Evolutionary conservation across 2,329 filamentous ascomycete genomes (phyloP), one percentile per base, ranked within the genome.

Genomic region (Pseudogymnoascus sp.): DNA sequence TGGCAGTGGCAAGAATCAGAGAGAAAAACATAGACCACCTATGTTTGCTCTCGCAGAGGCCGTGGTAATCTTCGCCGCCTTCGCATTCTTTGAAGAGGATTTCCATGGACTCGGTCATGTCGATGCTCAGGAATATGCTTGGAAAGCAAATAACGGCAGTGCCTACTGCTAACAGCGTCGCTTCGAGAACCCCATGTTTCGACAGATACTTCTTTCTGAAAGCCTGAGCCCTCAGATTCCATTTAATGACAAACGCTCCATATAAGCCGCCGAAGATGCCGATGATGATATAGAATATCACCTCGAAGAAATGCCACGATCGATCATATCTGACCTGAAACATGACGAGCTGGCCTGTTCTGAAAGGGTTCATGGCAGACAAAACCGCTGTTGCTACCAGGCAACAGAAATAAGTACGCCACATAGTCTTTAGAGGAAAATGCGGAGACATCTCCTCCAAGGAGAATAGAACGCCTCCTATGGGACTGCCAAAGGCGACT

Each of bases 31-130:
- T 96, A 62, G 81, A 80, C 80, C 87, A 88, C 23, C 92, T 86
- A 69, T 90, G 88, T 61, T 89, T 80, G 3, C 81, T 73, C 74
- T 97, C 90, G 81, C 95, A 99, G 14, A 99, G 84, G 5, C 90
- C 90, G 67, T 96, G 86, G 69, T 96, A 97, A 72, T 93, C 91
- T 73, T 96, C 89, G 18, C 82, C 87, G 4, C 89, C 91, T 72
- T 96, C 91, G 70, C 95, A 99, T 73, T 99, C 95, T 12, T 90
- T 83, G 75, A 99, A 99, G 10, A 99, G 78, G 67, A 97, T 96
- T 74, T 97, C 93, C 95, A 99, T 97, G 78, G 92, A 96, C 78
- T 97, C 93, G 0, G 95, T 97, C 95, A 99, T 97, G 76, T 99
- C 96, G 70, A 97, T 97, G 63, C 91, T 83, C 64, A 99, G 74